Conservation (phyloP, 2,329 filamentous ascomycete species). For the Penicillium olsonii region DNA sequence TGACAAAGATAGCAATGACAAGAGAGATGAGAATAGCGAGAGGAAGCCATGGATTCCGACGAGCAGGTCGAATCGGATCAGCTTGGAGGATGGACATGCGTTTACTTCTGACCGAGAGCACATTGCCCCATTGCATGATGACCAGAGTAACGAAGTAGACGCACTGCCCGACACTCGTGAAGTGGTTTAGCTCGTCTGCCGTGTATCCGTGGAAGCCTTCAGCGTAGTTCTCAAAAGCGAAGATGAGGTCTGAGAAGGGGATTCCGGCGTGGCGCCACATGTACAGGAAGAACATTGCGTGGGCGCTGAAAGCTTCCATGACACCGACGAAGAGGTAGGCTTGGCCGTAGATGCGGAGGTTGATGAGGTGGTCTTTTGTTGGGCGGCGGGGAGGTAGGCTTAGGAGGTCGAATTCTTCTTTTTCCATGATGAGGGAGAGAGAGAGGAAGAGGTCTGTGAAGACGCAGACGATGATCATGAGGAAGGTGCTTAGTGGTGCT, state of each 20-base stretch:
- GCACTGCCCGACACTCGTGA: conserved; percentile 54
- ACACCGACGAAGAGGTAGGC: conserved; percentile 56
- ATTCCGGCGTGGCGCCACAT: conserved; percentile 53
- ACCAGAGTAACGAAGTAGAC: conserved; percentile 59
- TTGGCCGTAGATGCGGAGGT: conserved; percentile 53
- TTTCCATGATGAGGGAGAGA: conserved; percentile 57
- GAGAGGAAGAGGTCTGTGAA: conserved; percentile 58
- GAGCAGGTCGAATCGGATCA: conserved; percentile 49
- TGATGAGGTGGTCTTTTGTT: conserved; percentile 55
- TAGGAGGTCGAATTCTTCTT: conserved; percentile 57
- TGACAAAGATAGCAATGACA: conserved; percentile 56
- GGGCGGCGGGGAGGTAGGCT: conserved; percentile 54
- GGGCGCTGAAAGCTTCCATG: conserved; percentile 53
- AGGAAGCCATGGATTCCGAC: conserved; percentile 55
- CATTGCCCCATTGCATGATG: conserved; percentile 57
- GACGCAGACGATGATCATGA: conserved; percentile 62
- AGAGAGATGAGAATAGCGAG: conserved; percentile 51
- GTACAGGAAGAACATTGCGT: conserved; percentile 59
- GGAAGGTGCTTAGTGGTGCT: conserved; percentile 53
- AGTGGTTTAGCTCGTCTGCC: conserved; percentile 46
- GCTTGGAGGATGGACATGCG: conserved; percentile 55
- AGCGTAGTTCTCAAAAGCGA: conserved; percentile 52
- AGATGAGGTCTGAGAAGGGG: conserved; percentile 50
- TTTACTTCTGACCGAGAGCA: conserved; percentile 55
- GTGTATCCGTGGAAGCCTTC: conserved; percentile 55